These are phyloP conservation scores for Calonectria honghensis DNA, from an alignment of 2,329 filamentous ascomycete species.

Conservation along the genomic window DNA sequence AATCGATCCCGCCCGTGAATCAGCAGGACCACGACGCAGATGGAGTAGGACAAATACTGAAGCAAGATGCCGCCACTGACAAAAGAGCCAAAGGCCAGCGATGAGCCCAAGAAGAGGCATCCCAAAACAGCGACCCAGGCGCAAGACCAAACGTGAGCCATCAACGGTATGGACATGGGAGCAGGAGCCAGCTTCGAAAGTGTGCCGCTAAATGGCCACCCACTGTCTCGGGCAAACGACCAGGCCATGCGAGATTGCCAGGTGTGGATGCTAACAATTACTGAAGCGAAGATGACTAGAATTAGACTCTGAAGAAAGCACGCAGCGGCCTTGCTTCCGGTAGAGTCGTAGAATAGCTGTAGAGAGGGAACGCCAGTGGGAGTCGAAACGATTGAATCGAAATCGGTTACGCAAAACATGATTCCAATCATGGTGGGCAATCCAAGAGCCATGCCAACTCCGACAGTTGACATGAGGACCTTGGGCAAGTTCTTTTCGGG, in stretches of 20 bases:
- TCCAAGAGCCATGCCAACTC: not conserved
- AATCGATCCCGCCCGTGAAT: not conserved
- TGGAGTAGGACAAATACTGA: constrained; percentile 24
- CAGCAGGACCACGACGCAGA: not conserved
- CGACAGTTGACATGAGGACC: constrained; percentile 15
- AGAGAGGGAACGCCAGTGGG: constrained; percentile 21
- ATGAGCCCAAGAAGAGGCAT: constrained; percentile 21
- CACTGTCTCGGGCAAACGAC: constrained; percentile 22
- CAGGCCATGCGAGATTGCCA: constrained; percentile 36
- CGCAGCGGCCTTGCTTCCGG: constrained; percentile 16
- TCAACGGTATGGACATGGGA: constrained; percentile 3
- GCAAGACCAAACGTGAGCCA: constrained; percentile 29
- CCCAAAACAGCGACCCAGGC: constrained; percentile 23
- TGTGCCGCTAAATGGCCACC: constrained; percentile 13
- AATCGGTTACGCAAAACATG: constrained; percentile 31
- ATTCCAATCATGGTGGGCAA: constrained; percentile 13
- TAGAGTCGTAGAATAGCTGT: constrained; percentile 18
- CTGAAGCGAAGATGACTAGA: not conserved
- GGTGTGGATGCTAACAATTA: constrained; percentile 3
- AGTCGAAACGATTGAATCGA: not conserved
- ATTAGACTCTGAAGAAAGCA: constrained; percentile 13
- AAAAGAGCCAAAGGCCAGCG: constrained; percentile 16
- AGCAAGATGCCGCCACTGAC: constrained; percentile 24
- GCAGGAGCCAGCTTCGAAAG: constrained; percentile 17
- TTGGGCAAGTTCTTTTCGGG: constrained; percentile 22